A percentile compares a stretch with the other conserved stretches of the same genome.
Conservation (phyloP, 208 protist species). For the Trichomonas gallinae region DNA sequence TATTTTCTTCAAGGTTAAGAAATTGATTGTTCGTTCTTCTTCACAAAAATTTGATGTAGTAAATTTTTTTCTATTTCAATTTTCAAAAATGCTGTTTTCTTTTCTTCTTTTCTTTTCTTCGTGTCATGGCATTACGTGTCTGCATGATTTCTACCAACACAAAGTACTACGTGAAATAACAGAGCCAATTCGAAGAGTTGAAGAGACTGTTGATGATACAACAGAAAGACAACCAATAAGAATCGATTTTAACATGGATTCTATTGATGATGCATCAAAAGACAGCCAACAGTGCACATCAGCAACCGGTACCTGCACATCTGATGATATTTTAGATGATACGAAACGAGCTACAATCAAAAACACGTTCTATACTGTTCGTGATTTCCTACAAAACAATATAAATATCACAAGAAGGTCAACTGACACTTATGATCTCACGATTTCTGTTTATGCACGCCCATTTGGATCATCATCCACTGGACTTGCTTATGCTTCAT, state of each 20-base stretch:
- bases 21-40: too few relatives aligned
- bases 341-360: background rate
- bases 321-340: background rate
- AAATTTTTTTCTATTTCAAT: too few relatives aligned
- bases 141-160: background rate
- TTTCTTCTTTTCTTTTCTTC: background rate
- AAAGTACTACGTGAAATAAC: background rate
- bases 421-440: background rate
- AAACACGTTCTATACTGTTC: background rate
- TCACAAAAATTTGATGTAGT: too few relatives aligned
- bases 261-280: background rate
- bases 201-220: background rate
- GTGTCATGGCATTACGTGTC: background rate
- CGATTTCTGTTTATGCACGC: background rate
- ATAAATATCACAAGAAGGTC: background rate
- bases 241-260: background rate
- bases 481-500: background rate
- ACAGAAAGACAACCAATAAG: background rate
- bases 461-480: background rate
- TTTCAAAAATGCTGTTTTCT: too few relatives aligned
- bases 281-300: background rate
- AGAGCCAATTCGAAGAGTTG: background rate
- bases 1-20: too few relatives aligned
- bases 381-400: background rate
- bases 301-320: background rate